phyloP scores from a whole-genome alignment of 176 grass and related monocot genomes.

The Phragmites australis region DNA sequence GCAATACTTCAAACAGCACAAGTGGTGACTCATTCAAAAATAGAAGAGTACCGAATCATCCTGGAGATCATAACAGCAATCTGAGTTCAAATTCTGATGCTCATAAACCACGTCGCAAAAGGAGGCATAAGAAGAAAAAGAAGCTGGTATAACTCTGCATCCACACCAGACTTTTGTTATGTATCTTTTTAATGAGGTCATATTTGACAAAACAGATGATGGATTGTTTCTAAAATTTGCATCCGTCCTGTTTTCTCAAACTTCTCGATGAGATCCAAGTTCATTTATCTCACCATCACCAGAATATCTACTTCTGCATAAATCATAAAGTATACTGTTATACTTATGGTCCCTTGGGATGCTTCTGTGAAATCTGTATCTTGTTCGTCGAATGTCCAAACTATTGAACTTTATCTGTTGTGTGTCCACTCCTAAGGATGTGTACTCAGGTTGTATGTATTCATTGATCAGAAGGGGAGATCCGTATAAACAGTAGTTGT shows the following conservation, averaged over 20 bases:
- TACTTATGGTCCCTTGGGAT: background rate
- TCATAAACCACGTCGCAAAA: slow-evolving; percentile 82
- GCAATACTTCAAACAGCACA: slow-evolving; percentile 69
- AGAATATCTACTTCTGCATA: background rate
- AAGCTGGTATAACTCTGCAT: slow-evolving; percentile 67
- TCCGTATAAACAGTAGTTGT: background rate
- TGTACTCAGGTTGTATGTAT: background rate
- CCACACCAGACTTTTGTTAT: background rate
- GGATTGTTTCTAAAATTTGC: slow-evolving; percentile 3
- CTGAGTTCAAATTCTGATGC: slow-evolving; percentile 96
- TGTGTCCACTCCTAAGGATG: background rate
- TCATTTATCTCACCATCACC: background rate
- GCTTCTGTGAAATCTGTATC: background rate
- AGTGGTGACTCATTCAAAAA: slow-evolving; percentile 52
- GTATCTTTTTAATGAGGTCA: background rate
- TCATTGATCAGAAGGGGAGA: slow-evolving; percentile 17
- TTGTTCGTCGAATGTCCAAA: background rate
- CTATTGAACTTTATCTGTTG: background rate
- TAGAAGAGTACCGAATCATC: slow-evolving; percentile 50
- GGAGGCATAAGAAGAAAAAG: slow-evolving; percentile 90
- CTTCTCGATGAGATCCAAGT: background rate
- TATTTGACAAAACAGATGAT: slow-evolving; percentile 3
- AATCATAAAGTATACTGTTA: background rate
- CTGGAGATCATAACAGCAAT: slow-evolving; percentile 59
- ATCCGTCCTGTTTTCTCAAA: background rate